Evolutionary conservation across 345 rosid species (phyloP).

Genomic region (Melaleuca alternifolia): DNA sequence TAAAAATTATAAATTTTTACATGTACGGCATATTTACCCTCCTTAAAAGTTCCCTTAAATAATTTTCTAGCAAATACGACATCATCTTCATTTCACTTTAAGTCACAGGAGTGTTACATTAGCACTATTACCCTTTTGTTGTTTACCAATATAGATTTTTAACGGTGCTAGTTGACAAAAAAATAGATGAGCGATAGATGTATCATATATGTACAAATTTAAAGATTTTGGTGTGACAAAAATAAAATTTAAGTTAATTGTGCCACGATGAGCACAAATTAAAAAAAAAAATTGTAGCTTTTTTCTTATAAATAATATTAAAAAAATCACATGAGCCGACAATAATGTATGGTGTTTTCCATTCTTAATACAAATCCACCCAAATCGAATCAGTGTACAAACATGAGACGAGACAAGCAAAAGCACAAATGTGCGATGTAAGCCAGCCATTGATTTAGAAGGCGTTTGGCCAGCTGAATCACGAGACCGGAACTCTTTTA

Average conservation of each 20-base stretch:
- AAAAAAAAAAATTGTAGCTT: too few relatives aligned
- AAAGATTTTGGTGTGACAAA: too few relatives aligned
- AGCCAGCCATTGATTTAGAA: background rate
- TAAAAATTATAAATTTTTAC: accelerated
- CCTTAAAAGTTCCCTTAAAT: background rate
- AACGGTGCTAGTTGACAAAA: background rate
- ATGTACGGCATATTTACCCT: accelerated
- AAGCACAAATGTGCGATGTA: background rate
- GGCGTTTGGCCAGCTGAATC: background rate
- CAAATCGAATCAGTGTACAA: background rate
- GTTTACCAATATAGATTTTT: background rate
- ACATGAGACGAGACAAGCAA: background rate
- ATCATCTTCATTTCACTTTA: background rate
- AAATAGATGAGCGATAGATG: accelerated
- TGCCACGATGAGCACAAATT: background rate
- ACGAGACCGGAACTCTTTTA: background rate
- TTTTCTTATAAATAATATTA: background rate
- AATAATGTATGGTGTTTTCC: background rate
- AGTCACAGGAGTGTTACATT: accelerated
- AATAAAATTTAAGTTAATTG: too few relatives aligned
- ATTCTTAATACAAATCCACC: background rate
- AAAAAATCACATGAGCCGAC: background rate
- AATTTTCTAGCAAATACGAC: background rate
- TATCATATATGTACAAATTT: background rate
- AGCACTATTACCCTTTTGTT: accelerated